A percentile compares a stretch with the other conserved stretches of the same genome.
Conservation (phyloP, 495 filamentous ascomycete species). For the Cercophora sp. region DNA sequence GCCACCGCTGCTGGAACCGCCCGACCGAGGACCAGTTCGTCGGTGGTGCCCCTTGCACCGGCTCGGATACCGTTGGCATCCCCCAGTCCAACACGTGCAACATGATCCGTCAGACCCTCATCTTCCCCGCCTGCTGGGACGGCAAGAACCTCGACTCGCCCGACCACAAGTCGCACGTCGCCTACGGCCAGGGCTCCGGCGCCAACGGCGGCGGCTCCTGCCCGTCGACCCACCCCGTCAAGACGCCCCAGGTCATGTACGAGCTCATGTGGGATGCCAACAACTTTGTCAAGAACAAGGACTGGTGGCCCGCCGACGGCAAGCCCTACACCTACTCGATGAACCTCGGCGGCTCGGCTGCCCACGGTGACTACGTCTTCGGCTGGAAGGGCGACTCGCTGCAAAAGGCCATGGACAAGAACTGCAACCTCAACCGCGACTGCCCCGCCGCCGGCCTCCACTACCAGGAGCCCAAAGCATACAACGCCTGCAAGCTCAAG, state of each 20-base stretch:
- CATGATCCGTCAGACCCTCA: conserved; percentile 57
- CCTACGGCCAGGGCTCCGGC: conserved; percentile 49
- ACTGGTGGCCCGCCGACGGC: conserved; percentile 54
- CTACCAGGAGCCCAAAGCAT: conserved; percentile 37
- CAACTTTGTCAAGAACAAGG: conserved; percentile 46
- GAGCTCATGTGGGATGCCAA: conserved; percentile 63
- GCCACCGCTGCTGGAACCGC: conserved; percentile 53
- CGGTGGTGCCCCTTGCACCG: conserved; percentile 44
- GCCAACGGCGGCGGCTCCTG: conserved; percentile 54
- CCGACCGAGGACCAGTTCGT: conserved; percentile 43
- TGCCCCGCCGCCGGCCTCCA: conserved; percentile 46
- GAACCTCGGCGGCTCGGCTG: conserved; percentile 48
- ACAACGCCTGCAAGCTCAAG: conserved; percentile 46
- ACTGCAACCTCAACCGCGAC: conserved; percentile 54
- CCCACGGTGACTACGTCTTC: conserved; percentile 75
- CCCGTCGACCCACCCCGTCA: conserved; percentile 58
- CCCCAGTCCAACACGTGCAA: conserved; percentile 47
- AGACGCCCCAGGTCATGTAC: conserved; percentile 64
- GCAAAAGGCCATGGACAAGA: conserved; percentile 58
- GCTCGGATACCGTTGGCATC: conserved; percentile 53
- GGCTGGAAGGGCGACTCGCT: conserved; percentile 68
- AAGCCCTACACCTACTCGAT: conserved; percentile 50
- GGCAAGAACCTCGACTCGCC: conserved; percentile 54
- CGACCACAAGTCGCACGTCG: conserved; percentile 61
- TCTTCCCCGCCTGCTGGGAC: conserved; percentile 60